Evolutionary conservation across 1,139 yeast species (phyloP).

Genomic region (Taiozyma sp.): DNA sequence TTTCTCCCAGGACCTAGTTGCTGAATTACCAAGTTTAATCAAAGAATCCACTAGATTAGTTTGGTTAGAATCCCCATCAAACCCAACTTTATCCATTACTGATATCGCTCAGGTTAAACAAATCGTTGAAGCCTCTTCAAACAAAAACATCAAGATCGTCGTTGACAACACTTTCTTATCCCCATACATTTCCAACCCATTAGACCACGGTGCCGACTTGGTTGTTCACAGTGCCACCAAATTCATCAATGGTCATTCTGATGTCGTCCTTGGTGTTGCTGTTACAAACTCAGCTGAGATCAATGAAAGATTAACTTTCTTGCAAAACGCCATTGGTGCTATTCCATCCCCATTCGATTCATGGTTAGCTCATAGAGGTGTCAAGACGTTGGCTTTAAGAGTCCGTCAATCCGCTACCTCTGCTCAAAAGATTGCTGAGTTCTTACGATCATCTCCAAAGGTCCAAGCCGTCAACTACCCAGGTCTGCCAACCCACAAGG

Average conservation of each 20-base stretch:
- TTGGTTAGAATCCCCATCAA: constrained; percentile 88
- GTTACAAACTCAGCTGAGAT: constrained; percentile 61
- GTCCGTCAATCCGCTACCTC: constrained; percentile 61
- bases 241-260: constrained; percentile 90
- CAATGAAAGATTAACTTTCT: constrained; percentile 62
- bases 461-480: constrained; percentile 77
- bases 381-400: constrained; percentile 81
- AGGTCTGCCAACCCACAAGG: constrained; percentile 63
- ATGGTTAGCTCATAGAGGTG: constrained; percentile 91
- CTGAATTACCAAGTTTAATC: constrained; percentile 52
- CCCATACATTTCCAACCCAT: constrained; percentile 86
- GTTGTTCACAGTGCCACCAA: constrained; percentile 89
- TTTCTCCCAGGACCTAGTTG: too few relatives aligned
- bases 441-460: constrained; percentile 41
- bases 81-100: constrained; percentile 77
- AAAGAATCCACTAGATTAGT: constrained; percentile 65
- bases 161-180: constrained; percentile 95
- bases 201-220: constrained; percentile 77
- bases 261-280: constrained; percentile 82
- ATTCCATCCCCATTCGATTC: constrained; percentile 88
- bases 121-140: constrained; percentile 39
- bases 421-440: constrained; percentile 71
- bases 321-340: constrained; percentile 87
- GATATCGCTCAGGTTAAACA: constrained; percentile 59
- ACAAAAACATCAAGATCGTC: constrained; percentile 53